Evolutionary conservation across 805 yeast genomes (phyloP), one percentile per base, ranked within the genome.

Genomic region (Candida endomychidarum): DNA sequence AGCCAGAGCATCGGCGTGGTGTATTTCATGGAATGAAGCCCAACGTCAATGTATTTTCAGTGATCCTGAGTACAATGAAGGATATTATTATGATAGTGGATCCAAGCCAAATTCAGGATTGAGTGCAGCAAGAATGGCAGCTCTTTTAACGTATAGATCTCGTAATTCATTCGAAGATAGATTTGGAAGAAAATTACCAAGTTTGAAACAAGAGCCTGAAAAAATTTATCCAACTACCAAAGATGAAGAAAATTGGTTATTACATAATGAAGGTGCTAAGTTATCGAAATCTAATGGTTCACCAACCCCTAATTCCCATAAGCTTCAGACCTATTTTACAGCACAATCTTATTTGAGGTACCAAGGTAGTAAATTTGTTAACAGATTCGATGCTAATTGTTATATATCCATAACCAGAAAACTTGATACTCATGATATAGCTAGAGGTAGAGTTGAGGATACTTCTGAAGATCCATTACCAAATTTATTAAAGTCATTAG

Each of bases 11-110:
- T 84, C 95, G 2, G 99, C 99, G 0, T 93, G 99, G 99, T 93
- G 98, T 50, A 93, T 93, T 28, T 86, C 96, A 3, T 93, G 99
- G 99, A 91, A 95, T 40, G 99, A 93, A 58, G 95, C 99, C 2
- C 99, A 93, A 64, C 77, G 99, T 52, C 99, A 93, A 60, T 81
- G 96, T 47, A 88, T 93, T 20, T 93, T 90, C 63, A 83, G 96
- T 9, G 99, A 93, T 59, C 98, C 98, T 8, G 84, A 85, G 56
- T 93, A 89, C 60, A 73, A 77, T 41, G 96, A 90, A 55, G 99
- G 99, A 1, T 89, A 86, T 62, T 69, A 69, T 47, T 91, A 87
- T 57, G 65, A 80, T 9, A 67, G 76, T 22, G 75, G 76, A n/a
- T 87, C 83, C 41, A 95, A 89, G 4, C 99, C 99, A 3, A 70